Conservation (phyloP, 768 basidiomycete genomes). For the Rhizopogon rudus region DNA sequence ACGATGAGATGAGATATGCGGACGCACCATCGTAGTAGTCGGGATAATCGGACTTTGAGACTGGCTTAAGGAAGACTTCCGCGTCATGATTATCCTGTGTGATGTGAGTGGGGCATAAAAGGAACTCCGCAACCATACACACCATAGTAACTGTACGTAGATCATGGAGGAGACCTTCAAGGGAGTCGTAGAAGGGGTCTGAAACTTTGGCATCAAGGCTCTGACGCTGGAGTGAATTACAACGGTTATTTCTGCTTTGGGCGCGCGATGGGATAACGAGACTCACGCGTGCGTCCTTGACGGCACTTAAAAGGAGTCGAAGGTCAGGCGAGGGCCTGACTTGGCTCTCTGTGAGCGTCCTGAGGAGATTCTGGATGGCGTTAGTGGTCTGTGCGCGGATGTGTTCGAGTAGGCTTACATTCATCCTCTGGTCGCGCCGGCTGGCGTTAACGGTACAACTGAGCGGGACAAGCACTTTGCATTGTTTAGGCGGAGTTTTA, state of each 20-base stretch:
- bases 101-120: conserved; percentile 23
- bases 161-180: conserved; percentile 86
- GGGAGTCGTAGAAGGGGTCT: conserved; percentile 90
- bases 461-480: conserved; percentile 13
- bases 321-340: conserved; percentile 68
- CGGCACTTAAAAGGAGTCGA: conserved; percentile 73
- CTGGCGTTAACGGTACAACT: conserved; percentile 8
- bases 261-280: neutral
- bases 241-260: conserved; percentile 4
- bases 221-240: conserved; percentile 34
- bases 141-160: conserved; percentile 74
- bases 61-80: conserved; percentile 90
- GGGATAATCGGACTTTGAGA: conserved; percentile 83
- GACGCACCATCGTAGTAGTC: conserved; percentile 88
- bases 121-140: conserved; percentile 23
- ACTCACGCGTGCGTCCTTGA: conserved; percentile 87
- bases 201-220: conserved; percentile 63
- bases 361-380: conserved; percentile 70
- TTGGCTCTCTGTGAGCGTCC: conserved; percentile 78
- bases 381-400: conserved; percentile 7
- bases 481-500: conserved; percentile 23
- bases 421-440: conserved; percentile 31
- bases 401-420: conserved; percentile 23
- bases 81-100: conserved; percentile 82
- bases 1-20: neutral